Base-by-base conservation (phyloP, 805 yeast species). In the Candida boleticola region DNA sequence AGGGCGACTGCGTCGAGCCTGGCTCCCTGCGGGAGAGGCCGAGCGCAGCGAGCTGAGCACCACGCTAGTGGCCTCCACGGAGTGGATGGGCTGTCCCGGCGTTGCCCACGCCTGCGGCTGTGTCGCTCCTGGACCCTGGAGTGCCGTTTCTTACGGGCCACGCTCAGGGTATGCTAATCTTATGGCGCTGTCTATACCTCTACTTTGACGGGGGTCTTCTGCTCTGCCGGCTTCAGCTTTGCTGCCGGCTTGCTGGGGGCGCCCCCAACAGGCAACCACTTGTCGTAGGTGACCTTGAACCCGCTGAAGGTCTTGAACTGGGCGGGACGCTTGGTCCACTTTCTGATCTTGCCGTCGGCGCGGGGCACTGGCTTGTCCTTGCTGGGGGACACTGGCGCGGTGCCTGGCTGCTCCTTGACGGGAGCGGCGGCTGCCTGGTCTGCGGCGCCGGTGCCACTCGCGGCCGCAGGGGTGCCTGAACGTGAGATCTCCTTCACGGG, bases 261-360 rank as follows among this genome's bases (percentile, higher is more conserved):
- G n/a, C n/a, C n/a, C 5, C 13, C 13, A 14, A 22, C 31, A 25
- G 27, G 22, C 19, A 17, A 9, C 39, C 56, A 61, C 2, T 46
- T 42, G 1, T 46, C 44, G 41, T 62, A 55, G 36, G 54, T 54
- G 10, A 67, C 59, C 48, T 67, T 68, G 53, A 64, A 70, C 10
- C 76, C 76, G 35, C 66, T 64, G 50, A 70, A 70, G 1, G 74
- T 66, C 60, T 70, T 70, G 52, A 69, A 67, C 40, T 58, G 55
- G 9, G 58, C 42, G 2, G 66, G 57, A 18, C 53, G 54, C 46
- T 68, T 67, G 21, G 48, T 54, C 74, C 74, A 70, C 43, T 49
- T 59, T 39, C 46, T 55, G 20, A 71, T 69, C 37, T 47, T 56
- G 5, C 73, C 73, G 10, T 66, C 73, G 0, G 73, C 62, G 0